Base-by-base conservation (phyloP, 306 rosid genomes). In the Inga leiocalycina region DNA sequence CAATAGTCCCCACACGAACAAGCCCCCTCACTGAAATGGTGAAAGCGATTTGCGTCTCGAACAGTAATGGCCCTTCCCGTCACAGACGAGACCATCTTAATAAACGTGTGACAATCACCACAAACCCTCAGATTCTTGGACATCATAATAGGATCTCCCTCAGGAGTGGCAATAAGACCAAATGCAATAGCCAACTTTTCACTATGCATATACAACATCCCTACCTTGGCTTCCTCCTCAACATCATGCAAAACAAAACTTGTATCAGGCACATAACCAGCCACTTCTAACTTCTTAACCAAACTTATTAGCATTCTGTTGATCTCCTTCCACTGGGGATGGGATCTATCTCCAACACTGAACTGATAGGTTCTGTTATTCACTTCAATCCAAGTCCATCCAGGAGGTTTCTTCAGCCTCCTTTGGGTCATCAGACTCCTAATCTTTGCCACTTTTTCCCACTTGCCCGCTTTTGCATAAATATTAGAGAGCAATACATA, bases 1-100 rank as follows among this genome's bases (percentile, higher is more conserved):
- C 93, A 94, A 83, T 94, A 94, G 84, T 94, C 96, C 62, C 91
- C 86, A 76, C 96, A 94, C 0, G 98, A 90, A 79, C 94, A 94
- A 74, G 79, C 74, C 35, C 97, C 97, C 48, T 89, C 83, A 69
- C 66, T 80, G 80, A 94, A 94, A 88, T 86, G 98, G 82, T 94
- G 98, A 89, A 91, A 94, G 35, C 91, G 89, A 82, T 90, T 92
- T 14, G 94, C 82, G 39, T 92, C 94, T 39, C 96, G 86, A 71
- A 91, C 93, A 75, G 89, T 75, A 81, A 94, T 89, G n/a, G 78
- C 75, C 85, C 92, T 89, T 65, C 79, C 76, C 80, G 78, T 87
- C 24, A 89, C 17, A 32, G 88, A 88, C 10, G 97, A 92, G 59
- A 90, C 92, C 86, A 89, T 84, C 85, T 92, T 92, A 75, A 79